A percentile compares a stretch with the other conserved stretches of the same genome.
These are phyloP conservation scores for Phaseolus lunatus DNA, from an alignment of 306 rosid genomes.

Conservation along the genomic window DNA sequence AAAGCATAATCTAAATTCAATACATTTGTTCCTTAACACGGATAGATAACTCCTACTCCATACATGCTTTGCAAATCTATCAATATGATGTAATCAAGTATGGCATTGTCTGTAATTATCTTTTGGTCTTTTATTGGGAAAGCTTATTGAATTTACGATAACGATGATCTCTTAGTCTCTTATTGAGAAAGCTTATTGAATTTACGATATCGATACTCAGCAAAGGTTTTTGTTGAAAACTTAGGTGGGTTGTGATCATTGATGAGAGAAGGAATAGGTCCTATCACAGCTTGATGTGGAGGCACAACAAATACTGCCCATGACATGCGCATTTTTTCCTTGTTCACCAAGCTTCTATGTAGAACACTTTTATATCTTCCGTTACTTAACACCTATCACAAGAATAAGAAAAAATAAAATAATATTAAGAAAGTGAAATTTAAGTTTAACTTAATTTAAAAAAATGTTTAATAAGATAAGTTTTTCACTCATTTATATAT, in stretches of 20 bases:
- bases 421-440: too few relatives aligned
- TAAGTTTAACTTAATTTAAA: too few relatives aligned
- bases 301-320: constrained; percentile 73
- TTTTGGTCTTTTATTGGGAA: too few relatives aligned
- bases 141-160: too few relatives aligned
- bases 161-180: background rate
- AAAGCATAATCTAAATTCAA: too few relatives aligned
- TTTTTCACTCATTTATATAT: too few relatives aligned
- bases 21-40: too few relatives aligned
- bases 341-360: constrained; percentile 75
- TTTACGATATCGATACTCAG: constrained; percentile 67
- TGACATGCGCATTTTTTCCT: constrained; percentile 65
- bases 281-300: constrained; percentile 55
- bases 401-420: background rate
- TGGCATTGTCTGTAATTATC: too few relatives aligned
- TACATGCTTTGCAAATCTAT: too few relatives aligned
- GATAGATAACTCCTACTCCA: too few relatives aligned
- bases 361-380: constrained; percentile 71
- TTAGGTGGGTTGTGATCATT: constrained; percentile 57
- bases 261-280: constrained; percentile 61
- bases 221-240: constrained; percentile 67
- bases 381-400: constrained; percentile 63
- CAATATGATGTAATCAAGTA: too few relatives aligned
- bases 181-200: constrained; percentile 70
- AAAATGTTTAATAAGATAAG: too few relatives aligned